Base-by-base conservation (phyloP, 305 asterid species). In the Fraxinus ornus region DNA sequence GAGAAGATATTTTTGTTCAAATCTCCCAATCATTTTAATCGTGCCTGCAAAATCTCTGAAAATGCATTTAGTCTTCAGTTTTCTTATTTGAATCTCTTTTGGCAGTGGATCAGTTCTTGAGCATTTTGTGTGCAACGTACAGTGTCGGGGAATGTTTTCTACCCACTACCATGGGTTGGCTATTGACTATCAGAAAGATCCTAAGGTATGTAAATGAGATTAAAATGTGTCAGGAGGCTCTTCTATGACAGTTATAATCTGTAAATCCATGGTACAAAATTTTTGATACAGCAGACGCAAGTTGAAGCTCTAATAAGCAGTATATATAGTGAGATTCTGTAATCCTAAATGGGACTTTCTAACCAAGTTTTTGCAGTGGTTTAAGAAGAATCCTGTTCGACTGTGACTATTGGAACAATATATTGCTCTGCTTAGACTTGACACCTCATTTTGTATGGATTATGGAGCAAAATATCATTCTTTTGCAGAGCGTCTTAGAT, bases 111-210 rank as follows among this genome's bases (percentile, higher is more conserved):
- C 99, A 1, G 99, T 96, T 86, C 99, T 96, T 74, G 97, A 96
- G 83, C 96, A 96, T 90, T 93, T 96, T 86, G 91, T 94, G 78
- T 89, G 75, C 85, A 89, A 87, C 64, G 96, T 96, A 71, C 95
- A 90, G 81, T 96, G 99, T 73, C 92, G 98, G 77, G 99, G 99
- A 85, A 87, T 96, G 98, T 94, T 96, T 88, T 94, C 99, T 77
- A 94, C 99, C 57, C 99, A 96, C 86, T 96, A 96, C 87, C 99
- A 96, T 83, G 90, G 96, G 79, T 88, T 96, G 79, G 95, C 99
- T 76, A 77, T 89, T 82, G 97, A 92, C 88, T 92, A 91, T 88
- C 92, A 90, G 85, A 87, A 88, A 26, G 91, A 93, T 88, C 91
- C 93, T 19, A 91, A 91, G 97, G 99, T 94, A 83, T 79, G 88